These are phyloP conservation scores for Prunus yedoensis DNA, from an alignment of 331 rosid genomes.

Conservation along the genomic window DNA sequence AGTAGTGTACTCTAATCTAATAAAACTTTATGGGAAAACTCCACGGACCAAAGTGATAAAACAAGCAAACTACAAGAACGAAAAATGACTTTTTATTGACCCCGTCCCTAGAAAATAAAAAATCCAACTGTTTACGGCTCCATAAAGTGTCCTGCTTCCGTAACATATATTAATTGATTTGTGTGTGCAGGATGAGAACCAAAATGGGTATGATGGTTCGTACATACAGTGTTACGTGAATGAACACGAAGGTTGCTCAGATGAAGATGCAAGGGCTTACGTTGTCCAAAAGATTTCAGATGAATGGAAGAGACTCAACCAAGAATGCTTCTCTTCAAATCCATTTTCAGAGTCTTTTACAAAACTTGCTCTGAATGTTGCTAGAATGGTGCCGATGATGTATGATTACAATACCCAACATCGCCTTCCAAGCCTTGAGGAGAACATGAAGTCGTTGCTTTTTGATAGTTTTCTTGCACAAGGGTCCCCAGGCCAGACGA, in stretches of 20 bases:
- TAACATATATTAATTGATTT: too few species aligned
- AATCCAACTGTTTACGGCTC: too few species aligned
- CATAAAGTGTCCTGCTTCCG: too few species aligned
- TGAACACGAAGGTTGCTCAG: conserved; percentile 15
- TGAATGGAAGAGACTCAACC: conserved; percentile 51
- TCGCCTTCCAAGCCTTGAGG: conserved; percentile 29
- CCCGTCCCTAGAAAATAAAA: too few species aligned
- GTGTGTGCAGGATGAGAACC: conserved; percentile 36
- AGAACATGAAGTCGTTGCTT: conserved; percentile 34
- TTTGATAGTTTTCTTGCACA: conserved; percentile 10
- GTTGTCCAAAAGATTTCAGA: conserved; percentile 22
- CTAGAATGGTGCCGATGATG: conserved; percentile 40
- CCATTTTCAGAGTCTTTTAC: conserved; percentile 28
- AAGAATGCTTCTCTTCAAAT: conserved; percentile 31
- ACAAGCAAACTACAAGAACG: accelerated
- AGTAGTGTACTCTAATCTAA: too few species aligned
- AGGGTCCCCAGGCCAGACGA: too few species aligned
- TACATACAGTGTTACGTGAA: conserved; percentile 42
- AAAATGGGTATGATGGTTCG: conserved; percentile 48
- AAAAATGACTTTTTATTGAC: too few species aligned
- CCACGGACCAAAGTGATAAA: too few species aligned
- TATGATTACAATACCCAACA: conserved; percentile 28
- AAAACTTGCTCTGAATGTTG: conserved; percentile 44
- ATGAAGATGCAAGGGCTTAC: conserved; percentile 28
- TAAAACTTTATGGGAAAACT: too few species aligned